These are phyloP conservation scores for Physaria fendleri DNA, from an alignment of 345 rosid species.

Conservation along the genomic window DNA sequence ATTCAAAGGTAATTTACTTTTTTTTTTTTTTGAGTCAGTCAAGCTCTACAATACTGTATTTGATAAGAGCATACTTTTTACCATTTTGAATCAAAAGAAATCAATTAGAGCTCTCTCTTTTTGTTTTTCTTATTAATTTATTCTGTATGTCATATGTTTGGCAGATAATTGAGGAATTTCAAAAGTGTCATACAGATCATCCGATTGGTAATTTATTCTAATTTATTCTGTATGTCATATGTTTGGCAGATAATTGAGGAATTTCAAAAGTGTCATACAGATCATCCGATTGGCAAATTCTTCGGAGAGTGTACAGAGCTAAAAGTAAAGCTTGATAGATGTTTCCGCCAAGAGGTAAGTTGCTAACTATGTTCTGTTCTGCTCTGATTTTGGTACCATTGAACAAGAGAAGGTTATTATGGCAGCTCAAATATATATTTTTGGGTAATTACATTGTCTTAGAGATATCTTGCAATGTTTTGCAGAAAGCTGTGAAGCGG, in stretches of 20 bases:
- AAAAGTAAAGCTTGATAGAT: constrained; percentile 74
- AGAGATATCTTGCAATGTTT: neutral
- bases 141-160: neutral
- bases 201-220: constrained; percentile 60
- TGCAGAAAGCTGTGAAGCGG: constrained; percentile 83
- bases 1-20: no score
- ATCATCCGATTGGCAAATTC: constrained; percentile 79
- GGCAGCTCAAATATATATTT: neutral
- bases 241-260: constrained; percentile 63
- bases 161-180: constrained; percentile 84
- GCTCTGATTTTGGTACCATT: no score
- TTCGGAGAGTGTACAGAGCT: constrained; percentile 83
- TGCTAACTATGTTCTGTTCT: no score
- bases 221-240: neutral
- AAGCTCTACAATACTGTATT: neutral
- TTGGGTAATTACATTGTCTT: neutral
- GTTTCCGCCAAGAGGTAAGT: constrained; percentile 76
- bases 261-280: constrained; percentile 82
- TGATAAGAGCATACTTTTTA: neutral
- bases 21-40: neutral
- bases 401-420: no score
- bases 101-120: neutral
- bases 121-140: neutral
- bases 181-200: constrained; percentile 81
- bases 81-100: no score